A percentile compares a stretch with the other conserved stretches of the same genome.
phyloP scores from a whole-genome alignment of 169 alveolate species.

The Plasmodium cynomolgi region DNA sequence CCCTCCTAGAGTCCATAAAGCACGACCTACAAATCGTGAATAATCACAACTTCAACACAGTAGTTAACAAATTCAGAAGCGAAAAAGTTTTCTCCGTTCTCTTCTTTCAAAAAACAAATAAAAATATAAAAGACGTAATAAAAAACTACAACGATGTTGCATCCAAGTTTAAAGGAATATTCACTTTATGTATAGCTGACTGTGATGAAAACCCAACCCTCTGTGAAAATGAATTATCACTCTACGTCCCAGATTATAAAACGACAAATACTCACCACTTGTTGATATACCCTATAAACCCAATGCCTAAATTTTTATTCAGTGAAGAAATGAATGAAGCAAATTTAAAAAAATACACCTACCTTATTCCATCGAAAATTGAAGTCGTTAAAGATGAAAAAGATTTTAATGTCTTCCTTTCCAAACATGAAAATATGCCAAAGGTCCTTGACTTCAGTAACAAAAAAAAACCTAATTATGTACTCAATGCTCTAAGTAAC shows the following conservation, averaged over 20 bases:
- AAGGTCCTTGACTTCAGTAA: constrained; percentile 82
- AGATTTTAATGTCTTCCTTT: constrained; percentile 79
- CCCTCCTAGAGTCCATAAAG: constrained; percentile 82
- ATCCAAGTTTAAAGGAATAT: constrained; percentile 81
- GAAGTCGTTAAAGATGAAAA: constrained; percentile 76
- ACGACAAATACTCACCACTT: constrained; percentile 77
- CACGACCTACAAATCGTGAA: constrained; percentile 85
- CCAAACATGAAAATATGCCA: constrained; percentile 83
- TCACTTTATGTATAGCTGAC: constrained; percentile 78
- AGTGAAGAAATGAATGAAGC: constrained; percentile 63
- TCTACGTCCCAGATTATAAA: constrained; percentile 68
- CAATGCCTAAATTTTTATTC: constrained; percentile 82
- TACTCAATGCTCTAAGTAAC: constrained; percentile 82
- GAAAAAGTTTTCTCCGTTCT: constrained; percentile 79
- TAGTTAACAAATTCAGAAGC: constrained; percentile 81
- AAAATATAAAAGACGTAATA: constrained; percentile 76
- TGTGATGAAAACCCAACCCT: constrained; percentile 75
- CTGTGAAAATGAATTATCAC: constrained; percentile 78
- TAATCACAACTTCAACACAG: constrained; percentile 79
- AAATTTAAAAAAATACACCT: constrained; percentile 57
- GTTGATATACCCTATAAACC: constrained; percentile 80
- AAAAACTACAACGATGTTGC: constrained; percentile 79
- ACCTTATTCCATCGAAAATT: constrained; percentile 81
- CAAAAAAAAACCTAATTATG: constrained; percentile 81
- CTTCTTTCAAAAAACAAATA: constrained; percentile 80